A percentile compares a stretch with the other conserved stretches of the same genome.
phyloP scores from a whole-genome alignment of 192 early-diverging fungal genomes.

The Funneliformis geosporum region DNA sequence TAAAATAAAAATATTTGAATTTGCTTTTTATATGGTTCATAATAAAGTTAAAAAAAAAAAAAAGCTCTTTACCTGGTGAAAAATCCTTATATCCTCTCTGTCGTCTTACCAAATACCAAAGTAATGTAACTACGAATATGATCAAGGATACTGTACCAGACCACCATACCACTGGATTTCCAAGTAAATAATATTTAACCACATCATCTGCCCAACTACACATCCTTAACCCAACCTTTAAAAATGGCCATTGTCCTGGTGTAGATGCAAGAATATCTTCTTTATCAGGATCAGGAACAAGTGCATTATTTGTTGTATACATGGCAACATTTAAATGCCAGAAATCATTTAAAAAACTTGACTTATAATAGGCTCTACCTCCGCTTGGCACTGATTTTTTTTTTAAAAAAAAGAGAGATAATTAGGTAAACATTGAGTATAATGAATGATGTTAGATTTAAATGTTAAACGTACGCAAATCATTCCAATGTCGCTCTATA shows the following conservation, averaged over 20 bases:
- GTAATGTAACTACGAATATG: slow-evolving; percentile 46
- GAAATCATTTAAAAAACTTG: slow-evolving; percentile 83
- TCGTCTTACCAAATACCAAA: slow-evolving; percentile 63
- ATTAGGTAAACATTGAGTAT: not conserved
- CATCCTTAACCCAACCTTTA: slow-evolving; percentile 87
- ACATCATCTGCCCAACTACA: slow-evolving; percentile 86
- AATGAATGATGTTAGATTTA: not conserved
- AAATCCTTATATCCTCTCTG: slow-evolving; percentile 65
- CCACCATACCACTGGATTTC: slow-evolving; percentile 95
- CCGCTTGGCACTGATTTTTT: slow-evolving; percentile 70
- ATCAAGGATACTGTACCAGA: slow-evolving; percentile 55
- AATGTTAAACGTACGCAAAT: slow-evolving; percentile 52
- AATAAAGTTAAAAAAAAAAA: too few species aligned
- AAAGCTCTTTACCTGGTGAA: not conserved
- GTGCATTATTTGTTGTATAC: slow-evolving; percentile 97
- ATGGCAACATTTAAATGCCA: slow-evolving; percentile 91
- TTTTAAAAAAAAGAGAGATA: not conserved
- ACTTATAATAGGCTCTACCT: slow-evolving; percentile 59
- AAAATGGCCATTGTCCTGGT: slow-evolving; percentile 89
- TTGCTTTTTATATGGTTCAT: too few species aligned
- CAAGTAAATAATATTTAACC: slow-evolving; percentile 90
- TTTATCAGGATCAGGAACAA: slow-evolving; percentile 92
- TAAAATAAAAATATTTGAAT: not conserved
- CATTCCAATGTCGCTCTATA: slow-evolving; percentile 85
- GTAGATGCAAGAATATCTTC: slow-evolving; percentile 79